Evolutionary conservation across 768 basidiomycete genomes (phyloP), one percentile per base, ranked within the genome.

Genomic region (Gyrodon lividus): DNA sequence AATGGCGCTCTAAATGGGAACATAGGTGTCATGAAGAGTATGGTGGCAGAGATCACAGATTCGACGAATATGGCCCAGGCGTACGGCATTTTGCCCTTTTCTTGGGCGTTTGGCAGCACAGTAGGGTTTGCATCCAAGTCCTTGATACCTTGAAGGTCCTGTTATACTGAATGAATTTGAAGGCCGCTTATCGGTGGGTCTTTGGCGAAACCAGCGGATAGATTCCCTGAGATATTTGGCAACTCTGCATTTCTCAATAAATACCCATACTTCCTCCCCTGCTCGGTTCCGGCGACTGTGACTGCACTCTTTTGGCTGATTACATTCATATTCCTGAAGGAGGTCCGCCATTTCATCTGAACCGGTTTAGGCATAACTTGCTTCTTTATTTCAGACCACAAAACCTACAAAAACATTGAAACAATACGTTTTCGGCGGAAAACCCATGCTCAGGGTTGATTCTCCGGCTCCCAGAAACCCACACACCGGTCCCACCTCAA

Each of bases 201-300:
- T 12, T 67, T 90, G 23, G 80, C 84, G 10, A 77, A 70, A 30
- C 89, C 88, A 0, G 74, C 77, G 43, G 84, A 89, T 39, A 79
- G 79, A 20, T 89, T 87, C 62, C 86, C 87, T 1, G 56, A 55
- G 3, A 49, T 76, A 2, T 90, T 90, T 54, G 84, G 83, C 41
- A 52, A 70, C 33, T 74, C 72, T 5, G 55, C 58, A 14, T 88
- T 91, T 58, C 77, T 84, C 75, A 76, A 73, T 56, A 62, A 75
- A 45, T 85, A 84, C 64, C 87, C 89, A 0, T 90, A 91, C 67
- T 86, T 88, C 63, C 72, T 89, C 14, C 80, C 87, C 0, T 88
- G 87, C 57, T 75, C 82, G 12, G 77, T 86, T 14, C 72, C 83
- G 4, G 84, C 83, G 1, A 77, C 76, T 1, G 76, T 83, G 57